Conservation (phyloP, 495 filamentous ascomycete species). For the Thozetella sp. region DNA sequence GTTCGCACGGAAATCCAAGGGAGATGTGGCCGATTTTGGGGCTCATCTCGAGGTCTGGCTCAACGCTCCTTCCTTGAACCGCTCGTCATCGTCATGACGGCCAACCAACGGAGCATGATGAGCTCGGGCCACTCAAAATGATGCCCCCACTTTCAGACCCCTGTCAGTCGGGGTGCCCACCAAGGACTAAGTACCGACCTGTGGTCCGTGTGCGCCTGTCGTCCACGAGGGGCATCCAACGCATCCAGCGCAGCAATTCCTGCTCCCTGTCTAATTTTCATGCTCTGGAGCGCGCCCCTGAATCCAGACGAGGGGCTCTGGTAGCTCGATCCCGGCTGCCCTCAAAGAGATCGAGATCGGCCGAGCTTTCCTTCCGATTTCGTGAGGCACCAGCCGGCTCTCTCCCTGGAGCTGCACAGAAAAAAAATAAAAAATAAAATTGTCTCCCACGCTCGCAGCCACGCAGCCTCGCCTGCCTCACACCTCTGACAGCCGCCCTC, state of each 20-base stretch:
- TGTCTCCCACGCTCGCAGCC: too few relatives aligned
- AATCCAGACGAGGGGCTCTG: neutral
- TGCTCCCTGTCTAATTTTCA: neutral
- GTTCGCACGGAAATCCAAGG: neutral
- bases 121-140: constrained; percentile 2
- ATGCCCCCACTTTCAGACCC: neutral
- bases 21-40: neutral
- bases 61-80: neutral
- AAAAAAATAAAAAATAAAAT: too few relatives aligned
- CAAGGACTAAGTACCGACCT: neutral
- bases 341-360: too few relatives aligned
- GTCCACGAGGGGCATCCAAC: too few relatives aligned
- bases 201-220: too few relatives aligned
- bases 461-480: too few relatives aligned
- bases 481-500: too few relatives aligned
- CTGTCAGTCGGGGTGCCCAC: neutral
- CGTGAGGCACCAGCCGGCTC: too few relatives aligned
- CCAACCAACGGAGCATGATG: neutral
- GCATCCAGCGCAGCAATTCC: neutral
- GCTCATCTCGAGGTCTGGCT: neutral
- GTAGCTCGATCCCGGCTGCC: neutral
- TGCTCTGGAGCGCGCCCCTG: neutral
- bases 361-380: too few relatives aligned
- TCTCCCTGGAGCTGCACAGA: too few relatives aligned
- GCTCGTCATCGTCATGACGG: neutral